Evolutionary conservation across 371 early-diverging fungal genomes (phyloP), one percentile per base, ranked within the genome.

Genomic region (Rhizopus sp.): DNA sequence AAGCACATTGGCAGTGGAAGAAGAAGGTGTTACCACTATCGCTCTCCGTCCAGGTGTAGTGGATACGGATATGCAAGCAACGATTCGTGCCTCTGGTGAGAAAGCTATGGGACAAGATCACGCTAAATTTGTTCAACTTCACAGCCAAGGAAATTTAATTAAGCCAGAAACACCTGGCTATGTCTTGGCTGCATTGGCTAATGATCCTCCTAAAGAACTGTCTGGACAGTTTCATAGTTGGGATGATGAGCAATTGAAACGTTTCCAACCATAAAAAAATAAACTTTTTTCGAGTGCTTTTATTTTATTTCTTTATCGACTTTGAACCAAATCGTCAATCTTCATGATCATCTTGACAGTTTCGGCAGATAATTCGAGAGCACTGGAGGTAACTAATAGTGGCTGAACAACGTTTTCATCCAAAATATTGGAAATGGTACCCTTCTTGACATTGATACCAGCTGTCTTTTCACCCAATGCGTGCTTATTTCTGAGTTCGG

Each of bases 401-500:
- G 99, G 99, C 77, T 99, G 99, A 42, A 99, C 88, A 48, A 99
- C 99, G 75, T 96, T 95, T 73, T 99, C 99, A 54, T 96, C 95
- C 63, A 97, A 72, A 75, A 99, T 99, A 73, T 99, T 94, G 55
- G 94, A 89, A 62, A 99, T 96, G 16, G 92, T 88, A 13, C 95
- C 93, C 90, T 98, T 98, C 77, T 97, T 92, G 47, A 96, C 96
- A 61, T 99, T 96, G 80, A 98, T 97, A 59, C 96, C 96, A 33
- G 95, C 95, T 16, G 90, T 89, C 62, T 79, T 87, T 62, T 96
- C 96, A 29, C 98, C 98, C 44, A 81, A 80, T n/a, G 93, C 95
- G 69, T 98, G 99, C 60, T 91, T 84, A 74, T 96, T 98, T 64
- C 97, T 86, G 70, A 98, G 79, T 74, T 98, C 97, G 4, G 98